Evolutionary conservation across 371 early-diverging fungal species (phyloP), one percentile per base, ranked within the genome.

Genomic region (Apophysomyces ossiformis): DNA sequence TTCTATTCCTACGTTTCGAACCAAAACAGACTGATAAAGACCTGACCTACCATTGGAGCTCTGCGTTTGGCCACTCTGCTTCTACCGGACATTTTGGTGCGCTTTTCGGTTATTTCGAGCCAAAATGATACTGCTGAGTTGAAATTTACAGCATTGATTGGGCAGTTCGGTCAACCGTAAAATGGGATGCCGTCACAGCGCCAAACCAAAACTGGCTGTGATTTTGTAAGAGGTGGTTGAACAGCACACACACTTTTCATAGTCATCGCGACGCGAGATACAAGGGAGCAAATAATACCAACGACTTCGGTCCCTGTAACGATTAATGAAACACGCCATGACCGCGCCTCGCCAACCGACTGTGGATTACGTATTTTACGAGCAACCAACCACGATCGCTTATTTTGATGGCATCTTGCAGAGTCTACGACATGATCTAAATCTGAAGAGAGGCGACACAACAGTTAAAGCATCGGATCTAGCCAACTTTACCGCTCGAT

Each of bases 401-500:
- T 73, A 78, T 37, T 89, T 87, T 75, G 85, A 88, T 60, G 73
- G 76, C 35, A 79, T 87, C 58, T 57, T 70, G 21, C 64, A 77
- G 8, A 69, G 66, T 44, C 66, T 89, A 57, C 68, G 77, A 38
- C 66, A 70, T 44, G 87, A 86, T 61, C 72, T 88, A 21, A 71
- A 57, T n/a, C 66, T 76, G 1, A 66, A 77, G 9, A 83, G 81
- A 26, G 35, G 15, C 36, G 74, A 77, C 67, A 63, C 71, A 37
- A 67, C 78, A 15, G 63, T 83, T 69, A 82, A 73, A 44, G 81
- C 87, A 58, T 79, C 86, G 37, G 88, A 86, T 9, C 72, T 90
- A 36, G 79, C 89, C 4, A 74, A 76, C 44, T 87, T 89, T 50
- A 75, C 74, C n/a, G 84, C 85, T 16, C 75, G 75, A 13, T 71